Percentiles rank a stretch among this genome's conserved stretches.
phyloP scores from a whole-genome alignment of 495 filamentous ascomycete genomes.

The Cladorrhinum samala region DNA sequence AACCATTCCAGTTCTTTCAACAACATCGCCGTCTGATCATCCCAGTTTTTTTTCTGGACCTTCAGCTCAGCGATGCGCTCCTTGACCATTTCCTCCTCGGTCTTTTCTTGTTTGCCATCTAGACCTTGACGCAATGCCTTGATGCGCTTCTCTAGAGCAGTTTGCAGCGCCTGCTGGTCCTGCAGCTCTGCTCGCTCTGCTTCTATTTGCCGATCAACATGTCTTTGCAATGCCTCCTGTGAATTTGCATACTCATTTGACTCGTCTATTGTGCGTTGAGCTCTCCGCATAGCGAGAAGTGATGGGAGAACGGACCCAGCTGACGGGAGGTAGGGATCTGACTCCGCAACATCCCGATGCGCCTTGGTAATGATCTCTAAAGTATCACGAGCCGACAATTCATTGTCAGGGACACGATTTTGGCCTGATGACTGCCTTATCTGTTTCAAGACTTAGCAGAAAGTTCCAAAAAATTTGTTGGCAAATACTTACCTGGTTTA shows the following conservation, averaged over 20 bases:
- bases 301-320: slow-evolving; percentile 63
- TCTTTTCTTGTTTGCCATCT: slow-evolving; percentile 51
- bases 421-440: slow-evolving; percentile 7
- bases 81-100: slow-evolving; percentile 51
- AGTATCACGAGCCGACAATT: slow-evolving; percentile 20
- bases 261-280: slow-evolving; percentile 55
- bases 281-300: slow-evolving; percentile 62
- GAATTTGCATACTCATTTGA: slow-evolving; percentile 53
- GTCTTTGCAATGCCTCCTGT: slow-evolving; percentile 48
- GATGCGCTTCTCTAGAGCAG: slow-evolving; percentile 39
- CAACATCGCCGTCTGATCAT: slow-evolving; percentile 50
- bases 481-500: slow-evolving; percentile 37
- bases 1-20: slow-evolving; percentile 63
- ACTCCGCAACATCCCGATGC: slow-evolving; percentile 55
- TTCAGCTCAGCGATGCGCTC: slow-evolving; percentile 54
- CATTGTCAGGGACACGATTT: slow-evolving; percentile 2
- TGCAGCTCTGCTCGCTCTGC: slow-evolving; percentile 54
- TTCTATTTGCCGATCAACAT: slow-evolving; percentile 48
- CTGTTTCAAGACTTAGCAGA: slow-evolving; percentile 14
- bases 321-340: slow-evolving; percentile 57
- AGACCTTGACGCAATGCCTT: slow-evolving; percentile 46
- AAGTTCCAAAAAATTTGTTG: neutral
- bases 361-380: slow-evolving; percentile 55
- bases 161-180: slow-evolving; percentile 59
- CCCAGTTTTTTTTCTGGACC: slow-evolving; percentile 49